Evolutionary conservation across 1,284 basidiomycete species (phyloP), one percentile per base, ranked within the genome.

Genomic region (Rugosomyces carneus): DNA sequence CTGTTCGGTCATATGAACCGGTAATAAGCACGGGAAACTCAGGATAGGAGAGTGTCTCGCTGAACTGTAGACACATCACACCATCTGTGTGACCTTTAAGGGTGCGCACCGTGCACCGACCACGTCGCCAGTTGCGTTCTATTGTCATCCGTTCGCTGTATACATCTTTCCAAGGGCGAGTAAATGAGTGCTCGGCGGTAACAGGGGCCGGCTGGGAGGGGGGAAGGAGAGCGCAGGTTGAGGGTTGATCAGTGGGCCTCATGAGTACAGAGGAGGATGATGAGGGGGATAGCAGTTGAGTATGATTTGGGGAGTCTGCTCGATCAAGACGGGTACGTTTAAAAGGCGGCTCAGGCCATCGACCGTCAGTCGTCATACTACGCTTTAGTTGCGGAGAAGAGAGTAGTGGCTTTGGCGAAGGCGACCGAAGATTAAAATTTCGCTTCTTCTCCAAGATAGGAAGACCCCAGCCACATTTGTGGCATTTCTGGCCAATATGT

Each of bases 141-240:
- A 99, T 84, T 23, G 87, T 86, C 57, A 99, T 80, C 13, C 96
- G 84, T 65, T 99, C 96, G 63, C 90, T 93, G 68, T 99, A 99
- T n/a, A 99, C 94, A 51, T 89, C 84, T 66, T 99, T 99, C 96
- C 96, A 99, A 0, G 95, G 96, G 40, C 92, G 82, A 13, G 89
- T 93, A 45, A 78, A 38, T 7, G 65, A 64, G 15, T 15, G 31
- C 43, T 52, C 49, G 9, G 52, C 40, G 20, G 38, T 18, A n/a
- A n/a, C n/a, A 37, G 59, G 50, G 10, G 50, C 21, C n/a, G 55
- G 35, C 15, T 57, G 48, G 24, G 57, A 57, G 13, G 62, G 54
- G 19, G 61, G 57, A 37, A 70, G 59, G 37, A 69, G 60, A 41
- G 62, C 49, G 46, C 53, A 58, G 2, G 62, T 60, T 16, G 60